Evolutionary conservation across 2,329 filamentous ascomycete genomes (phyloP).

Genomic region (Coniosporium tulheliwenetii): DNA sequence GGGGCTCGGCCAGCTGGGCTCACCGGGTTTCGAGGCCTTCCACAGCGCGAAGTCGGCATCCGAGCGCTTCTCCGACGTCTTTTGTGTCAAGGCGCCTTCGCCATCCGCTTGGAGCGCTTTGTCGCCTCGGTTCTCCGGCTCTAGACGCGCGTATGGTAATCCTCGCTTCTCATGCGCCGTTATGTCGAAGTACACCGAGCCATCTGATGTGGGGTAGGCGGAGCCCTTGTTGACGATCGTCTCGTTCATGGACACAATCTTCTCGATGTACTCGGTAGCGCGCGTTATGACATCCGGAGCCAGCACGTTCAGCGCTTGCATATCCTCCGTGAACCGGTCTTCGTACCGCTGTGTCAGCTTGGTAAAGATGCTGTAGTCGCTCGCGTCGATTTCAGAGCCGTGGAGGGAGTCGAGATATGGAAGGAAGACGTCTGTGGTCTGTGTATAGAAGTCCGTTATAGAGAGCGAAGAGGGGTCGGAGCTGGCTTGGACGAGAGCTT

Average conservation of each 20-base stretch:
- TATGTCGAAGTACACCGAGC: constrained; percentile 92
- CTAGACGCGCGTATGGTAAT: constrained; percentile 70
- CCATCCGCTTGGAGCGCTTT: constrained; percentile 74
- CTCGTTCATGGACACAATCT: constrained; percentile 76
- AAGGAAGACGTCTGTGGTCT: constrained; percentile 53
- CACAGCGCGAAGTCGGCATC: constrained; percentile 81
- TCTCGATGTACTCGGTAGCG: constrained; percentile 81
- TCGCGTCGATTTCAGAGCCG: constrained; percentile 39
- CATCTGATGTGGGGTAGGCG: constrained; percentile 59
- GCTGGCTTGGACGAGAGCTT: constrained; percentile 25
- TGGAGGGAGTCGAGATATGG: constrained; percentile 62
- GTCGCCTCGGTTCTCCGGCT: constrained; percentile 75
- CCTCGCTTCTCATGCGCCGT: constrained; percentile 68
- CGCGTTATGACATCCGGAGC: constrained; percentile 68
- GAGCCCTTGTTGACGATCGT: constrained; percentile 73
- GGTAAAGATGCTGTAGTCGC: constrained; percentile 65
- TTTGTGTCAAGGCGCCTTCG: constrained; percentile 60
- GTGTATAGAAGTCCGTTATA: constrained; percentile 36
- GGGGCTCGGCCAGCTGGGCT: constrained; percentile 75
- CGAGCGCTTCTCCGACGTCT: constrained; percentile 51
- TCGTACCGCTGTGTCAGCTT: constrained; percentile 77
- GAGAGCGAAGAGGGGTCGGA: constrained; percentile 13
- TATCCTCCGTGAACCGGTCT: constrained; percentile 73
- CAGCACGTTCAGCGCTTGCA: constrained; percentile 73
- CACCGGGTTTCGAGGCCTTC: constrained; percentile 84